Percentiles rank a stretch among this genome's conserved stretches.
These are phyloP conservation scores for Miscanthus sacchariflorus DNA, from an alignment of 202 grass and related monocot genomes.

Conservation along the genomic window DNA sequence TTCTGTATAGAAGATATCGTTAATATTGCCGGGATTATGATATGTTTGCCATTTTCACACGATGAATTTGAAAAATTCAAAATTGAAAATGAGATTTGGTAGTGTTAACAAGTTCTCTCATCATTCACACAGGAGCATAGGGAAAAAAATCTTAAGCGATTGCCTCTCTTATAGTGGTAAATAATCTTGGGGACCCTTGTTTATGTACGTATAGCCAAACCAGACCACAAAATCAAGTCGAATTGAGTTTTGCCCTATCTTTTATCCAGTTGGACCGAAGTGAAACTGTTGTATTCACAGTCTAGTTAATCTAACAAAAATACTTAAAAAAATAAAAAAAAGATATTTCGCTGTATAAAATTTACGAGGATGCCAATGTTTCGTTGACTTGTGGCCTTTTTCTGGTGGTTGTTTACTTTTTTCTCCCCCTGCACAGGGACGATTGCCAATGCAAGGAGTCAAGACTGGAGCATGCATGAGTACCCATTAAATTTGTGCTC, in stretches of 20 bases:
- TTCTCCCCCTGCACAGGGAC: background rate
- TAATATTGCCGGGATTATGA: background rate
- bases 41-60: background rate
- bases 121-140: background rate
- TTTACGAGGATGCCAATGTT: too few relatives aligned
- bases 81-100: background rate
- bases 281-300: background rate
- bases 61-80: background rate
- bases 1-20: too few relatives aligned
- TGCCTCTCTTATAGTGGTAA: too few relatives aligned
- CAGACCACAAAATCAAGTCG: too few relatives aligned
- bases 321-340: background rate
- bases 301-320: background rate
- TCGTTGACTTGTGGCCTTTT: too few relatives aligned
- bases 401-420: background rate
- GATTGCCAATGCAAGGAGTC: background rate
- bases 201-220: too few relatives aligned
- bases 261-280: background rate
- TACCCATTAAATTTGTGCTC: background rate
- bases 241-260: background rate
- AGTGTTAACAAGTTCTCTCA: background rate
- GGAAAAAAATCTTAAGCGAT: background rate
- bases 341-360: too few relatives aligned
- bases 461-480: background rate
- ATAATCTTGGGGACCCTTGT: too few relatives aligned